Conservation (phyloP, 2,329 filamentous ascomycete genomes). For the Apiospora pterosperma region DNA sequence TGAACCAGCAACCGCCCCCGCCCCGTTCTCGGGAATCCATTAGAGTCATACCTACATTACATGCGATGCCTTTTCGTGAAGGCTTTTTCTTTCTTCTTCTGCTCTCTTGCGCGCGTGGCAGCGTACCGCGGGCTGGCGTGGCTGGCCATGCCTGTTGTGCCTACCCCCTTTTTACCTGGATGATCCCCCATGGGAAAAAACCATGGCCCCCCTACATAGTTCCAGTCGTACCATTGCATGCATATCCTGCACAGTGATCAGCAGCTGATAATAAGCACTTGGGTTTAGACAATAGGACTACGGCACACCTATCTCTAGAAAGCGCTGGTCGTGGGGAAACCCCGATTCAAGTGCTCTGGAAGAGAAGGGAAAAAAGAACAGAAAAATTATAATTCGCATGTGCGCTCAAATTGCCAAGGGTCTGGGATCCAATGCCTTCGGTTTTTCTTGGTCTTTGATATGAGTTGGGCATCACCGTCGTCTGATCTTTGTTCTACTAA, state of each 20-base stretch:
- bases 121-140: not conserved
- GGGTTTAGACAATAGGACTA: not conserved
- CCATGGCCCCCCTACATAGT: not conserved
- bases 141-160: not conserved
- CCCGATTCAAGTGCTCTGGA: no score
- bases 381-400: not conserved
- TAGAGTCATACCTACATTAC: no score
- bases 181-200: not conserved
- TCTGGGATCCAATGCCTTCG: not conserved
- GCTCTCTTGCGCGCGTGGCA: not conserved
- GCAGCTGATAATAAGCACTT: not conserved
- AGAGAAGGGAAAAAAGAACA: no score
- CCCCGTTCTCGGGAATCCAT: no score
- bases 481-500: not conserved
- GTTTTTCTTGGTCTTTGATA: not conserved
- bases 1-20: no score
- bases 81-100: not conserved
- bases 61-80: no score
- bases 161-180: not conserved
- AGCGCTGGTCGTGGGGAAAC: not conserved
- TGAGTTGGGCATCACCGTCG: not conserved
- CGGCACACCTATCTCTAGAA: not conserved
- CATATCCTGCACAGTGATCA: not conserved
- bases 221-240: not conserved
- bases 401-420: not conserved